Evolutionary conservation across 345 rosid genomes (phyloP).

Genomic region (Corymbia maculata): DNA sequence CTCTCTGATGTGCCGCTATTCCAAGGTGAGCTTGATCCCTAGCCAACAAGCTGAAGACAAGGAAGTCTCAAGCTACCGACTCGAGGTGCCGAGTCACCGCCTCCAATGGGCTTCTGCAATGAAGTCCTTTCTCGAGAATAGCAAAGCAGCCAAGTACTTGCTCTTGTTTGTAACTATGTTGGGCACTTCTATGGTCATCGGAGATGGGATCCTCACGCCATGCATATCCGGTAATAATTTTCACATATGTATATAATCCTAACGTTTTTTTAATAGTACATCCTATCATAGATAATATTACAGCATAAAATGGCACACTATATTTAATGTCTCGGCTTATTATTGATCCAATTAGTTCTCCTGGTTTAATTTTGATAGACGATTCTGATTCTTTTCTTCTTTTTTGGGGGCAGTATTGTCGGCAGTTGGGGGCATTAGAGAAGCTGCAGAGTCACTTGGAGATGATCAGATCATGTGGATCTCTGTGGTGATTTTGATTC

Average conservation of each 20-base stretch:
- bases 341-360: neutral
- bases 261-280: neutral
- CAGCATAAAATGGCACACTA: neutral
- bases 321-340: neutral
- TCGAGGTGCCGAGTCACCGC: constrained; percentile 2
- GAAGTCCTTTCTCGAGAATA: constrained; percentile 12
- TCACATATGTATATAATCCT: neutral
- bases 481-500: constrained; percentile 11
- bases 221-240: constrained; percentile 12
- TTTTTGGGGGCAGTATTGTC: constrained; percentile 8
- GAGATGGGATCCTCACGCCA: constrained; percentile 30
- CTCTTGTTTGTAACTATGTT: constrained; percentile 12
- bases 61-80: constrained; percentile 6
- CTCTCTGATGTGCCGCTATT: constrained; percentile 21
- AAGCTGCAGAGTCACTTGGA: neutral
- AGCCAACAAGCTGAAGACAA: constrained; percentile 19
- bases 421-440: constrained; percentile 17
- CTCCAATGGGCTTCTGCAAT: constrained; percentile 2
- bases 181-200: constrained; percentile 28
- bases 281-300: neutral
- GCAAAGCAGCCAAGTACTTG: constrained; percentile 3
- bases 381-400: neutral
- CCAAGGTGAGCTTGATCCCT: constrained; percentile 13
- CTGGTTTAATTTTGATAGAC: neutral
- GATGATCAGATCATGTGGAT: constrained; percentile 16